Conservation (phyloP, 306 rosid genomes). For the Prunus mira region DNA sequence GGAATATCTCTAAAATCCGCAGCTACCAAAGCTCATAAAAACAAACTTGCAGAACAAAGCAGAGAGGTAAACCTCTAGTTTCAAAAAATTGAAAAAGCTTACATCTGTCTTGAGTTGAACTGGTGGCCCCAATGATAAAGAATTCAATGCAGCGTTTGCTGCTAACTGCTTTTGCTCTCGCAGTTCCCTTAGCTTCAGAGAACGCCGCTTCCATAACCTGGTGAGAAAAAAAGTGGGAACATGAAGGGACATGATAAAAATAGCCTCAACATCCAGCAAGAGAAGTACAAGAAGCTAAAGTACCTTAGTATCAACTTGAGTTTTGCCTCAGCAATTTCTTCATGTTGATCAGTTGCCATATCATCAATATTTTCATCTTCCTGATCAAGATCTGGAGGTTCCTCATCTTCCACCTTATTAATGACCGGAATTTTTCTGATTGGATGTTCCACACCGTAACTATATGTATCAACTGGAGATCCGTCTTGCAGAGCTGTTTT, state of each 20-base stretch:
- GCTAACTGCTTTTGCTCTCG: conserved; percentile 71
- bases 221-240: conserved; percentile 18
- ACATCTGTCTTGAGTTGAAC: conserved; percentile 56
- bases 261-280: conserved; percentile 6
- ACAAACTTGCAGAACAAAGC: neutral
- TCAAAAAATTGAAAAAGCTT: conserved; percentile 37
- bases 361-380: conserved; percentile 37
- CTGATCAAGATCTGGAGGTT: conserved; percentile 32
- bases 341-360: conserved; percentile 34
- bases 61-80: conserved; percentile 1
- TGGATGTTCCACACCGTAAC: conserved; percentile 24
- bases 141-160: conserved; percentile 69
- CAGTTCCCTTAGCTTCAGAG: conserved; percentile 52
- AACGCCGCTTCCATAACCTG: conserved; percentile 88
- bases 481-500: conserved; percentile 37
- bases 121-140: conserved; percentile 75
- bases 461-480: conserved; percentile 28
- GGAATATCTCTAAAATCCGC: neutral
- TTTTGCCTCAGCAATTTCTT: conserved; percentile 74
- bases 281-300: conserved; percentile 20
- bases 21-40: neutral
- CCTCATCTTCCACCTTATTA: conserved; percentile 36
- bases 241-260: conserved; percentile 17
- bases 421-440: conserved; percentile 25
- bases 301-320: conserved; percentile 83